Base-by-base conservation (phyloP, 768 basidiomycete species). In the Sporobolomyces phaffii region DNA sequence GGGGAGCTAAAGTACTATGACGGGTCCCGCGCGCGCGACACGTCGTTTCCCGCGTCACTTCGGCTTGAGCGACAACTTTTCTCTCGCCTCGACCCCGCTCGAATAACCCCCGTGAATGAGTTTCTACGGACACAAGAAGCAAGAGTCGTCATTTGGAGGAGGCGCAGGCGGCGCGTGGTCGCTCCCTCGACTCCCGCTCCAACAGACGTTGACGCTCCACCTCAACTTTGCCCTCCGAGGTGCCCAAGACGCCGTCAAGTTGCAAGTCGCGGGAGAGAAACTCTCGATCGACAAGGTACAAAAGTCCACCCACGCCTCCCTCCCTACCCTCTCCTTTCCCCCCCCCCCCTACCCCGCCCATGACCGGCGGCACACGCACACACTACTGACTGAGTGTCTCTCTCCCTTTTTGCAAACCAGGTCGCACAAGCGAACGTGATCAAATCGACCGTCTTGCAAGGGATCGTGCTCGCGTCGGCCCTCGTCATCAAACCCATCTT, bases 401-500 rank as follows among this genome's bases (percentile, higher is more conserved):
- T 10, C 38, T 17, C 17, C 31, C 50, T 14, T n/a, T n/a, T n/a
- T 4, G 34, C 11, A 1, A 13, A 3, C 49, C 56, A 68, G 70
- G 50, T 67, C 66, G 66, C 68, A 7, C 65, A 65, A 47, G 66
- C 63, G 24, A 68, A 64, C 54, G 60, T 71, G 5, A 52, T 69
- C 60, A 73, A 73, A 40, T 60, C 51, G 51, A 66, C 69, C 18
- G 33, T 73, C 26, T 38, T 73, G 34, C 73, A 74, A 45, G 66
- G 51, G 14, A 70, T 74, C 67, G 50, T 73, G 18, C 68, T 74
- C 54, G 41, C 65, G 29, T 73, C 69, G n/a, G 73, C 72, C 20
- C 59, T 73, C 60, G 63, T 60, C 28, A 62, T 74, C 59, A 72
- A 74, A 53, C 70, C 68, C 38, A 63, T 74, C 29, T 47, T 74